Evolutionary conservation across 352 stramenopile genomes (phyloP), one percentile per base, ranked within the genome.

Genomic region (Lagenidium giganteum): DNA sequence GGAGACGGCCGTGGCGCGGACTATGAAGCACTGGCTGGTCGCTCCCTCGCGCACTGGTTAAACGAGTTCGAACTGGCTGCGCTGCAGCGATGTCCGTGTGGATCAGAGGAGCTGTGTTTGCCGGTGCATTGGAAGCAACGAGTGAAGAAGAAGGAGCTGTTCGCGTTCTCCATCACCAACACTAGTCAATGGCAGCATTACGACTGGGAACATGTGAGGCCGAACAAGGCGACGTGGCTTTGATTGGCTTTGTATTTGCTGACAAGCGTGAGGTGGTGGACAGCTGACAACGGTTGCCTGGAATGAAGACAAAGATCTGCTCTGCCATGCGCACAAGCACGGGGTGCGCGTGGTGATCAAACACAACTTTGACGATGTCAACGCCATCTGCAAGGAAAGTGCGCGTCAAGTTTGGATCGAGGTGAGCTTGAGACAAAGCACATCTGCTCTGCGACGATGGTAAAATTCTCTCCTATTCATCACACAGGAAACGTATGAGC

Each of bases 201-300:
- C 51, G 81, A 93, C 53, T 93, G 73, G 73, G 65, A 85, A 1
- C 53, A 67, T 53, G 68, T 78, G 6, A 7, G 24, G 29, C 11
- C 8, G 8, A 17, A 20, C 12, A 12, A 33, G 46, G n/a, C 4
- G 26, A 51, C 13, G 3, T 36, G 14, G 27, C 5, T 42, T 6
- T 37, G 11, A 29, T 7, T 1, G 27, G 12, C 3, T 36, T 13
- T 35, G 26, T 38, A 4, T 41, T 41, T 13, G 31, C 8, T 23
- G 8, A 16, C n/a, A 17, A n/a, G n/a, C n/a, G 26, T 45, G 41
- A n/a, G 36, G 28, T 39, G 8, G 8, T 12, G 14, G 33, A 22
- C 25, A 84, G 61, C 52, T 91, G 21, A 93, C 81, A 14, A 93
- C 81, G 0, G 68, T 93, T 22, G 81, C 81, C 23, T 93, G 81